Evolutionary conservation across 768 basidiomycete genomes (phyloP).

Genomic region (Cubamyces sp.): DNA sequence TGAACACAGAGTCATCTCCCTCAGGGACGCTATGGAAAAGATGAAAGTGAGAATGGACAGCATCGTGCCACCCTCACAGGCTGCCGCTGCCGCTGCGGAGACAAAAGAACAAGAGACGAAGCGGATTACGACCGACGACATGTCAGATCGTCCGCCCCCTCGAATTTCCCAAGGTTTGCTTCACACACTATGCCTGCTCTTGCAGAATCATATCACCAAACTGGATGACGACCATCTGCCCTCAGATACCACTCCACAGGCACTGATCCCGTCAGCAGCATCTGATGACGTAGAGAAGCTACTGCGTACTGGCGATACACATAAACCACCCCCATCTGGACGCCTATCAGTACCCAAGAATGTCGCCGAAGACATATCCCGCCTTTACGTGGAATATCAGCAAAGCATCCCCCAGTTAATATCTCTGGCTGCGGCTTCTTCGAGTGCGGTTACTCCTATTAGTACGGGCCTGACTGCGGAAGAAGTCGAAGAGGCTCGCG

Average conservation of each 20-base stretch:
- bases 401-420: conserved; percentile 28
- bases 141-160: neutral
- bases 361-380: conserved; percentile 44
- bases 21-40: conserved; percentile 16
- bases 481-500: conserved; percentile 40
- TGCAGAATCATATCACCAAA: neutral
- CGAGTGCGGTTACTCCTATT: neutral
- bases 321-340: neutral
- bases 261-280: too few relatives aligned
- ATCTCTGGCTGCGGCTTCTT: conserved; percentile 16
- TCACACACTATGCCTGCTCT: neutral
- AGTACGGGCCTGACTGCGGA: neutral
- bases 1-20: conserved; percentile 35
- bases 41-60: neutral
- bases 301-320: too few relatives aligned
- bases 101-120: neutral
- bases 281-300: neutral
- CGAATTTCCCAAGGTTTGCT: neutral
- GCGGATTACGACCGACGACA: too few relatives aligned
- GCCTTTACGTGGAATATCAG: conserved; percentile 44
- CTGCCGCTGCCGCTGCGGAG: neutral
- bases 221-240: too few relatives aligned
- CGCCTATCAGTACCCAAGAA: neutral
- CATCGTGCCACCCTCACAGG: neutral
- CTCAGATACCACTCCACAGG: too few relatives aligned